Evolutionary conservation across 2,329 filamentous ascomycete genomes (phyloP).

Genomic region (Trichoderma cornu-damae): DNA sequence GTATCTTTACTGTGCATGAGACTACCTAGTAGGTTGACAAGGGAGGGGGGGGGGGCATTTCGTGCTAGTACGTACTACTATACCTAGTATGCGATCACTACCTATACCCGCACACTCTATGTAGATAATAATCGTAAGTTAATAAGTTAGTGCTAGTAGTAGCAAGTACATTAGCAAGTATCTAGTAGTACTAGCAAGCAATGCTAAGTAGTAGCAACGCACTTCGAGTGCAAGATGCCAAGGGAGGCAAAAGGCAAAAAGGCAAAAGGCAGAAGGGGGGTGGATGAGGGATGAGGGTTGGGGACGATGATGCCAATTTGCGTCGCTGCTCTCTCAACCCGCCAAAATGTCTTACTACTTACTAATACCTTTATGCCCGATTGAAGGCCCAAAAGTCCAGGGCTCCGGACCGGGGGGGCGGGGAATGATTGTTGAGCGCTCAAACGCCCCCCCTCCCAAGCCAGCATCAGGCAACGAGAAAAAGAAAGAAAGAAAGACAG

Average conservation of each 20-base stretch:
- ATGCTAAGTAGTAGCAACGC: no score
- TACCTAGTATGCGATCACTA: no score
- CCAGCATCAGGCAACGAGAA: conserved; percentile 6
- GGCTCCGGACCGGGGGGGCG: not conserved
- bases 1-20: conserved; percentile 12
- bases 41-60: conserved; percentile 1
- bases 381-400: not conserved
- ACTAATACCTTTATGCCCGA: conserved; percentile 10
- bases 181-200: no score
- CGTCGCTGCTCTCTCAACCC: not conserved
- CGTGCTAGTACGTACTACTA: no score
- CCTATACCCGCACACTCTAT: no score
- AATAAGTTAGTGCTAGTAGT: not conserved
- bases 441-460: no score
- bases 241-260: no score
- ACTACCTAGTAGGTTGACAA: conserved; percentile 5
- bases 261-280: no score
- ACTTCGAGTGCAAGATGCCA: no score
- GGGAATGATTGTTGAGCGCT: not conserved
- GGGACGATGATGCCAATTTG: conserved; percentile 10
- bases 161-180: no score
- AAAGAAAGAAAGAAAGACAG: not conserved
- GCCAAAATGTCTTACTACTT: conserved; percentile 8
- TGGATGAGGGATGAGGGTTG: not conserved
- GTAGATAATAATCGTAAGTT: no score